Conservation (phyloP, 345 rosid genomes). For the Theobroma cacao region DNA sequence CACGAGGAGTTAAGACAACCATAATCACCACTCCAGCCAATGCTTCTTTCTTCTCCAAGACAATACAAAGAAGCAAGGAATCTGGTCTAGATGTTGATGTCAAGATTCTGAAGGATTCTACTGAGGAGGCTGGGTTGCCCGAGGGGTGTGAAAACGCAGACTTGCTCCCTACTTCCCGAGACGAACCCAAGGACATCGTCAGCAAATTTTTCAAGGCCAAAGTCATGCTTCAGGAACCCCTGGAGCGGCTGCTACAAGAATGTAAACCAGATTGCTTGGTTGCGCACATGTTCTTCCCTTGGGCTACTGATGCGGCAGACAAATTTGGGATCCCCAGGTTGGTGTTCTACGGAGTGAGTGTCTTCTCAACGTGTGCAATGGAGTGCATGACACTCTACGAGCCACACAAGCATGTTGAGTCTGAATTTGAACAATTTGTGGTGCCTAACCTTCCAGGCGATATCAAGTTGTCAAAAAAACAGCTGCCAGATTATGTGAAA, state of each 20-base stretch:
- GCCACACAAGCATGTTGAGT: slow-evolving; percentile 40
- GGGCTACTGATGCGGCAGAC: slow-evolving; percentile 51
- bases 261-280: slow-evolving; percentile 48
- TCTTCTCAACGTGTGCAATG: slow-evolving; percentile 33
- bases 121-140: slow-evolving; percentile 35
- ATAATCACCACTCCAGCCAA: slow-evolving; percentile 29
- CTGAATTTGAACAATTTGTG: slow-evolving; percentile 43
- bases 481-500: background rate
- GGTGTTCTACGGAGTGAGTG: slow-evolving; percentile 51
- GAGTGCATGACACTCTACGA: slow-evolving; percentile 30
- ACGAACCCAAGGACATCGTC: background rate
- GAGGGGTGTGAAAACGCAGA: slow-evolving; percentile 43
- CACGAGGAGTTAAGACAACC: slow-evolving; percentile 15
- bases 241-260: slow-evolving; percentile 39
- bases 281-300: slow-evolving; percentile 57
- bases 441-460: slow-evolving; percentile 54
- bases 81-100: slow-evolving; percentile 20
- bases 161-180: slow-evolving; percentile 10
- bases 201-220: slow-evolving; percentile 32
- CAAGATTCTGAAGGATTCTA: slow-evolving; percentile 27
- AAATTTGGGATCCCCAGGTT: slow-evolving; percentile 51
- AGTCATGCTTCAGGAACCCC: slow-evolving; percentile 34
- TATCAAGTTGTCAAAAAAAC: slow-evolving; percentile 29
- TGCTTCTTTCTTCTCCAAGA: slow-evolving; percentile 12
- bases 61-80: slow-evolving; percentile 12